phyloP scores from a whole-genome alignment of 1,139 yeast genomes.

The Williopsis jadinii region DNA sequence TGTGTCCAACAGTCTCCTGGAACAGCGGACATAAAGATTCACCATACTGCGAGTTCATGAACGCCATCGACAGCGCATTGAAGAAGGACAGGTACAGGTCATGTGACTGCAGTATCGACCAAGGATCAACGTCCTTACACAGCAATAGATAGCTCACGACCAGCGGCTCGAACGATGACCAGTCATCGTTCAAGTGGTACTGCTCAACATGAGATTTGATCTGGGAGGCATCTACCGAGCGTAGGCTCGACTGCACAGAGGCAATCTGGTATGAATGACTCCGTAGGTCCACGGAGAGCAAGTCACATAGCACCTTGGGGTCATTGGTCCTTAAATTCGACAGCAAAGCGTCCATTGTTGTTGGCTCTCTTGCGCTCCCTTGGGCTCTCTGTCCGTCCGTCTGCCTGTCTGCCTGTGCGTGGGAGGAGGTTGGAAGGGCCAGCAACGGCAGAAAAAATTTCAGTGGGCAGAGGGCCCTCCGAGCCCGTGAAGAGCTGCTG shows the following conservation, averaged over 20 bases:
- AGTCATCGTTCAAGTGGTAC: conserved; percentile 32
- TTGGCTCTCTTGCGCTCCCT: background rate
- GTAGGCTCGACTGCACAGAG: conserved; percentile 8
- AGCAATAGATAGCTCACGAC: conserved; percentile 44
- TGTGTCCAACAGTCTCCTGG: conserved; percentile 31
- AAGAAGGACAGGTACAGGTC: conserved; percentile 49
- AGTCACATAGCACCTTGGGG: background rate
- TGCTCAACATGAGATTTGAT: conserved; percentile 28
- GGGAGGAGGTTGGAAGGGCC: too few species aligned
- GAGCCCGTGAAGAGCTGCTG: too few species aligned
- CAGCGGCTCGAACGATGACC: conserved; percentile 49
- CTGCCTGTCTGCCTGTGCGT: too few species aligned
- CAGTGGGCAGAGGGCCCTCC: too few species aligned
- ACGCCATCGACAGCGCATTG: conserved; percentile 51
- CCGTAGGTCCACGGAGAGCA: conserved; percentile 4
- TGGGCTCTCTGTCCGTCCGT: too few species aligned
- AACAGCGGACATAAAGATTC: conserved; percentile 40
- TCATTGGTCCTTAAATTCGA: background rate
- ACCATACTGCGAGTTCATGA: conserved; percentile 46
- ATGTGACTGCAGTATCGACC: conserved; percentile 49
- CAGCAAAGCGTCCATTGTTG: background rate
- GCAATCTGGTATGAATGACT: conserved; percentile 12
- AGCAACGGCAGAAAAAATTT: too few species aligned
- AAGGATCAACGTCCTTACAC: conserved; percentile 52
- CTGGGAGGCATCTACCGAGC: conserved; percentile 11